A percentile compares a stretch with the other conserved stretches of the same genome.
Evolutionary conservation across 495 filamentous ascomycete genomes (phyloP).

Genomic region (Talaromyces wortmannii): DNA sequence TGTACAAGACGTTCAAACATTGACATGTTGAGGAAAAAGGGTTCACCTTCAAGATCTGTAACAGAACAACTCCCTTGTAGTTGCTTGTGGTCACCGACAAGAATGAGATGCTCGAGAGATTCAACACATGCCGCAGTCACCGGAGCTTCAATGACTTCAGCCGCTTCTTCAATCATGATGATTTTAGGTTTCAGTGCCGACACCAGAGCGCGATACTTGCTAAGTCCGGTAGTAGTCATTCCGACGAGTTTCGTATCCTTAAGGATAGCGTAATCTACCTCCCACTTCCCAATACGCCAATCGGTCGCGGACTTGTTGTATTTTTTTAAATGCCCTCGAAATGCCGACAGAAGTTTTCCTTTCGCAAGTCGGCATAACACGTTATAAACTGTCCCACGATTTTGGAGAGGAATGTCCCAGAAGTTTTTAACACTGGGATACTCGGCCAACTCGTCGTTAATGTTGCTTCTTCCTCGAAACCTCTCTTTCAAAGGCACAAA

Average conservation of each 20-base stretch:
- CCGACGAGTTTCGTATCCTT: conserved; percentile 55
- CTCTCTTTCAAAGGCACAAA: conserved; percentile 38
- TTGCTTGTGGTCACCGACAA: conserved; percentile 74
- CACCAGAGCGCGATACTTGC: conserved; percentile 74
- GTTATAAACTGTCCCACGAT: conserved; percentile 55
- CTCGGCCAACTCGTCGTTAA: conserved; percentile 1
- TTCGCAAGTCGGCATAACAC: conserved; percentile 42
- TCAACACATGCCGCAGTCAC: conserved; percentile 59
- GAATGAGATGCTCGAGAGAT: conserved; percentile 63
- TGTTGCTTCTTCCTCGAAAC: conserved; percentile 26
- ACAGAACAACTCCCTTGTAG: conserved; percentile 57
- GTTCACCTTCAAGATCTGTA: conserved; percentile 41
- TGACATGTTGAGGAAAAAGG: conserved; percentile 60
- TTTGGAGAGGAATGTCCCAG: conserved; percentile 44
- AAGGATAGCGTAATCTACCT: conserved; percentile 44
- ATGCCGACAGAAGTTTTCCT: conserved; percentile 23
- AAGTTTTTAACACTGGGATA: conserved; percentile 34
- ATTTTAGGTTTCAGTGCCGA: conserved; percentile 60
- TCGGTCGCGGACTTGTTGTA: conserved; percentile 36
- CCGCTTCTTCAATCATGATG: conserved; percentile 71
- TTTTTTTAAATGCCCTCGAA: conserved; percentile 30
- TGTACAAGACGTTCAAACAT: conserved; percentile 73
- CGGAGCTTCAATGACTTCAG: conserved; percentile 62
- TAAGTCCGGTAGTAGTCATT: conserved; percentile 79
- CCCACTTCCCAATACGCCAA: conserved; percentile 47